phyloP scores from a whole-genome alignment of 2,329 filamentous ascomycete genomes.

The Graphiopsis chlorocephala region DNA sequence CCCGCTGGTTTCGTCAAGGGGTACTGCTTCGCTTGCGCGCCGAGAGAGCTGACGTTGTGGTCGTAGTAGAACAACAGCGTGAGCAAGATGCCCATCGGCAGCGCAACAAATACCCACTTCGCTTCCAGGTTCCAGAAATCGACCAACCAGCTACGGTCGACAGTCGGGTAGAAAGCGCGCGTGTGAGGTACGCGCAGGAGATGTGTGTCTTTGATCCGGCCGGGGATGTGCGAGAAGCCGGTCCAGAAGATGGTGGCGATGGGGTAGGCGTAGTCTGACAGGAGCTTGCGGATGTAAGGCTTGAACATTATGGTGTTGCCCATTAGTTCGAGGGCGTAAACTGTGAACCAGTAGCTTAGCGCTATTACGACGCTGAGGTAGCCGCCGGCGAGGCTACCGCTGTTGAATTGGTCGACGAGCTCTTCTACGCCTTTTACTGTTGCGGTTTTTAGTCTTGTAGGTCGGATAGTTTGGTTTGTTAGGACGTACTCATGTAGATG shows the following conservation, averaged over 20 bases:
- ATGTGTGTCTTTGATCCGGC: constrained; percentile 42
- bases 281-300: constrained; percentile 44
- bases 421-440: constrained; percentile 57
- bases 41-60: constrained; percentile 55
- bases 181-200: constrained; percentile 44
- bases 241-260: constrained; percentile 55
- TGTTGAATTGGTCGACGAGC: constrained; percentile 50
- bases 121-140: constrained; percentile 53
- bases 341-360: constrained; percentile 51
- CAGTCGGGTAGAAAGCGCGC: constrained; percentile 48
- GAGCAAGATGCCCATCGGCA: constrained; percentile 54
- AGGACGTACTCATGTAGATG: constrained; percentile 48
- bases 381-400: constrained; percentile 36
- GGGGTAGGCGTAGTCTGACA: constrained; percentile 54
- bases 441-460: constrained; percentile 16
- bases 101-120: constrained; percentile 53
- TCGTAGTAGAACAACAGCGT: constrained; percentile 58
- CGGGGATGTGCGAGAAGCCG: constrained; percentile 53
- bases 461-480: neutral
- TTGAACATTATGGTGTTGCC: constrained; percentile 46
- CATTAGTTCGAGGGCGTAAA: constrained; percentile 51
- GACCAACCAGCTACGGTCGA: constrained; percentile 48
- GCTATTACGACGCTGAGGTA: constrained; percentile 52
- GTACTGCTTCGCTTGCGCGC: constrained; percentile 55
- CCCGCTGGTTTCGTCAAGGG: constrained; percentile 57